Base-by-base conservation (phyloP, 1,284 basidiomycete genomes). In the Cerrena zonata region DNA sequence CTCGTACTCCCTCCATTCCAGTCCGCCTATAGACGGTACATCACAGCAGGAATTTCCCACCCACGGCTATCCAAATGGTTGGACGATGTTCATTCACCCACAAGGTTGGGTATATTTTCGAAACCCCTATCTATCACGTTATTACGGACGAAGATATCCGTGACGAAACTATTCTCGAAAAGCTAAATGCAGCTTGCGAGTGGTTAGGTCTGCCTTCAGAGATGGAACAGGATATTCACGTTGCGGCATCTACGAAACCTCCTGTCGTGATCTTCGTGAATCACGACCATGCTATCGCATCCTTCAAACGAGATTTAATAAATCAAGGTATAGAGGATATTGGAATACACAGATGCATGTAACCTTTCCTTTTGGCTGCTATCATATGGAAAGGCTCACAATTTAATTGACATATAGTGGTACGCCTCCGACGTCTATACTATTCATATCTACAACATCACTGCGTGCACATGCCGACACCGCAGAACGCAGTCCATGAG, bases 51-150 rank as follows among this genome's bases (percentile, higher is more conserved):
- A n/a, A n/a, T n/a, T n/a, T n/a, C n/a, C n/a, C n/a, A n/a, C n/a
- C n/a, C n/a, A n/a, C 15, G 30, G 30, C 30, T 15, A 7, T 34
- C 59, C 59, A 1, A 13, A 51, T 21, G 65, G 61, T 1, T 70
- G 67, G 68, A 51, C 52, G 1, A 53, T 60, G 36, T 60, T 68
- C 30, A 59, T 62, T 19, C 62, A 66, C 45, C 65, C 66, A 11
- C 61, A 74, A 65, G 76, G 78, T 22, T 78, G 71, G 68, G 58
- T 78, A 18, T 80, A 80, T 56, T 79, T 77, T 61, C 62, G 64
- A 50, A 72, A 75, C 54, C 54, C 65, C 7, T 48, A 52, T 7
- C 56, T n/a, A 67, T 11, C 69, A 68, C 43, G 59, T 74, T 7
- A 66, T 76, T 21, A 72, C 74, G 19, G 75, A 77, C 55, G 74